Percentiles rank a stretch among this genome's conserved stretches.
These are phyloP conservation scores for Calonectria leucothoes DNA, from an alignment of 2,329 filamentous ascomycete genomes.

Conservation along the genomic window DNA sequence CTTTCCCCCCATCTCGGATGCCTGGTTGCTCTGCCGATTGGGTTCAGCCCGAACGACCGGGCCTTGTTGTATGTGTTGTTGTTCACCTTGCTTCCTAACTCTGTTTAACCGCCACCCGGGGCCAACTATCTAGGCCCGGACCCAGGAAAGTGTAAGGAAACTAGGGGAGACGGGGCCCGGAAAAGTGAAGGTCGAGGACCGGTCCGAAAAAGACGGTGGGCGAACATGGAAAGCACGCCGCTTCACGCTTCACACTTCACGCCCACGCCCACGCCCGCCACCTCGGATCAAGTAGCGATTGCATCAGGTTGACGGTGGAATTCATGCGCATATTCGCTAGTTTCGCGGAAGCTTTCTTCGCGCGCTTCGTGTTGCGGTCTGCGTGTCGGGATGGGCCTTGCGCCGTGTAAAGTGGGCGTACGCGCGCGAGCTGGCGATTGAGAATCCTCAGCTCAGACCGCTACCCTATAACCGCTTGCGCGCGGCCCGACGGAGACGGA, in stretches of 20 bases:
- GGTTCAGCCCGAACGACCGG: neutral
- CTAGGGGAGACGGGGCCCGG: no score
- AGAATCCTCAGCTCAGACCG: neutral
- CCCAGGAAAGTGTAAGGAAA: neutral
- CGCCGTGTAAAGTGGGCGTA: neutral
- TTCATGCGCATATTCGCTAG: slow-evolving; percentile 5
- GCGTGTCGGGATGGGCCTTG: neutral
- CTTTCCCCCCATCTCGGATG: neutral
- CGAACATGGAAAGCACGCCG: neutral
- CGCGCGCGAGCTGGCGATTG: neutral
- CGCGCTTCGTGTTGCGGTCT: neutral
- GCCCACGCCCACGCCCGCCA: neutral
- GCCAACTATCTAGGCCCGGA: neutral
- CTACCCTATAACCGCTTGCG: neutral
- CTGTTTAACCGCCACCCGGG: neutral
- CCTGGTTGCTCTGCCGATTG: slow-evolving; percentile 1
- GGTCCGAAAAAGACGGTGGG: neutral
- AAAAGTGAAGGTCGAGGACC: neutral
- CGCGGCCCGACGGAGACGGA: no score
- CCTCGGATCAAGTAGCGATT: neutral
- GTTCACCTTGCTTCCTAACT: neutral
- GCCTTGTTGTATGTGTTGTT: neutral
- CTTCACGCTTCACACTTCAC: no score
- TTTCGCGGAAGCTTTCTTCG: neutral
- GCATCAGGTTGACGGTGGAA: neutral